phyloP scores from a whole-genome alignment of 257 asterid genomes.

The Leonotis leonurus region DNA sequence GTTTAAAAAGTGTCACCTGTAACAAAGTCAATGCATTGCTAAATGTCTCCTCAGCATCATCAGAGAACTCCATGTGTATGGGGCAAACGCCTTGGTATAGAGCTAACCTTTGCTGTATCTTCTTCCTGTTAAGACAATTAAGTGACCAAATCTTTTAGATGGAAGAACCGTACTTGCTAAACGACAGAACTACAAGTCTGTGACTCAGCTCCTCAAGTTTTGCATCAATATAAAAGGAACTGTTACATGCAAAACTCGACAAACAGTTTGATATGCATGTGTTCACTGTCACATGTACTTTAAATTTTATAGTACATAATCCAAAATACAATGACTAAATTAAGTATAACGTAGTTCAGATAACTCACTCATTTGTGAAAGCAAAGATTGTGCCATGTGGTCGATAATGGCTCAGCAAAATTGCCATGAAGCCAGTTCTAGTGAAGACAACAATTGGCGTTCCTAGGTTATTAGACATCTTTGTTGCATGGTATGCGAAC shows the following conservation, averaged over 20 bases:
- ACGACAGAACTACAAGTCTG: neutral
- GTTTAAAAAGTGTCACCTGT: slow-evolving; percentile 41
- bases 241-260: too few species aligned
- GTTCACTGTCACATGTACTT: too few species aligned
- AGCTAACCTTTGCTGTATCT: slow-evolving; percentile 82
- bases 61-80: slow-evolving; percentile 73
- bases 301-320: too few species aligned
- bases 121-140: slow-evolving; percentile 51
- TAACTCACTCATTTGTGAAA: slow-evolving; percentile 88
- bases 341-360: neutral
- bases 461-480: slow-evolving; percentile 91
- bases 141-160: neutral
- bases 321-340: too few species aligned
- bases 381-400: slow-evolving; percentile 94
- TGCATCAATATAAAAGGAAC: too few species aligned
- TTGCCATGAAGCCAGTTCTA: slow-evolving; percentile 87
- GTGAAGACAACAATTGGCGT: slow-evolving; percentile 91
- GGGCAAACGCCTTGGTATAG: slow-evolving; percentile 91
- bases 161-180: neutral
- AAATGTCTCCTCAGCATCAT: slow-evolving; percentile 77
- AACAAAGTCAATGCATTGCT: slow-evolving; percentile 53
- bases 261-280: too few species aligned
- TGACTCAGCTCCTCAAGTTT: neutral
- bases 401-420: slow-evolving; percentile 82
- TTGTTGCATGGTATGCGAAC: slow-evolving; percentile 95